Evolutionary conservation across 2,329 filamentous ascomycete genomes (phyloP), one percentile per base, ranked within the genome.

Genomic region (Ilyonectria robusta): DNA sequence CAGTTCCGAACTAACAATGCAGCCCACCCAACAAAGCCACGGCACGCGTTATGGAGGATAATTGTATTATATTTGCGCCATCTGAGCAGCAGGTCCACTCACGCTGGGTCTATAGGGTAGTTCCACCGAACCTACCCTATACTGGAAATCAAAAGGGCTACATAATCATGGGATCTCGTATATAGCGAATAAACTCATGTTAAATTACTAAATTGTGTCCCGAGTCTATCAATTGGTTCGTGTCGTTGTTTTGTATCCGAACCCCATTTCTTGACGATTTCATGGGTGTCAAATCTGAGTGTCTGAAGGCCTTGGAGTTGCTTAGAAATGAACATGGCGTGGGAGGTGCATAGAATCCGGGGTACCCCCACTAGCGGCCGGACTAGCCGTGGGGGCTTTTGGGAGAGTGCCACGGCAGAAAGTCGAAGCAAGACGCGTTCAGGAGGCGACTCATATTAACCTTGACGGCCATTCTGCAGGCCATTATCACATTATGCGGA

Each of bases 401-500:
- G 53, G 44, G 19, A 62, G 33, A 62, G 55, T 54, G 63, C 47
- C 59, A 58, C 48, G 23, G 51, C 10, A 26, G 35, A 48, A 57
- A 61, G 53, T 42, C 57, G 11, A 17, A 31, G 15, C 58, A 46
- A 48, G 59, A 62, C 63, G 37, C 53, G 63, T 66, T 10, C 9
- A 35, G 51, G 55, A 40, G 11, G 65, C 29, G 21, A 48, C 26
- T 29, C 44, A 63, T 46, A 19, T 19, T 17, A 50, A 35, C 42
- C 46, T 46, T 26, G 53, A 61, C 58, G 40, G 35, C 51, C 42
- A 54, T 21, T 59, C 59, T 15, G 37, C 47, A 51, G 8, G 29
- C 17, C 62, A 63, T 11, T 29, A 17, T 26, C 5, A 31, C 59
- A 72, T 42, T 11, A 91, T 90, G 88, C 83, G 86, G 47, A 87